Conservation (phyloP, 306 rosid genomes). For the Abrus precatorius region DNA sequence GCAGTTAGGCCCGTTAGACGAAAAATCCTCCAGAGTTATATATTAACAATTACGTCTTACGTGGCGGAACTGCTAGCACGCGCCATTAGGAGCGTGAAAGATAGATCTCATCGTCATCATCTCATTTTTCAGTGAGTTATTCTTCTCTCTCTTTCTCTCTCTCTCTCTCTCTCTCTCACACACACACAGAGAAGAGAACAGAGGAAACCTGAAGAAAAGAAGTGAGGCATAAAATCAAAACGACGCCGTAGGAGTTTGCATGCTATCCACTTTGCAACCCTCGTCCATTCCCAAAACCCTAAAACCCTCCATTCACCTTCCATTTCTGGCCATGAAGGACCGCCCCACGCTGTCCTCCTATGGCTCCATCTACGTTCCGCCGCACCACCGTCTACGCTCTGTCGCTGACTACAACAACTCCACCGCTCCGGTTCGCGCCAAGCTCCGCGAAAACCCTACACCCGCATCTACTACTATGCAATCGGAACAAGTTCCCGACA, state of each 20-base stretch:
- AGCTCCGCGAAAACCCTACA: conserved; percentile 53
- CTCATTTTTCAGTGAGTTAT: conserved; percentile 13
- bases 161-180: background rate
- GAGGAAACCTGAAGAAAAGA: background rate
- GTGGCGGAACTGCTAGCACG: background rate
- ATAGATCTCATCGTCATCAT: conserved; percentile 14
- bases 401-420: conserved; percentile 57
- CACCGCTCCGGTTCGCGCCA: conserved; percentile 53
- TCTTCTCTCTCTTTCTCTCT: background rate
- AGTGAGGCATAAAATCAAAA: background rate
- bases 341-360: conserved; percentile 78
- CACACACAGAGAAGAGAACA: background rate
- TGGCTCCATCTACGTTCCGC: conserved; percentile 84
- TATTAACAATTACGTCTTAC: background rate
- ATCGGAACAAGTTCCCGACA: conserved; percentile 52
- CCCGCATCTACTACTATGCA: conserved; percentile 32
- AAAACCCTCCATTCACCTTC: conserved; percentile 51
- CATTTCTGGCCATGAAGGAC: conserved; percentile 76
- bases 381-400: conserved; percentile 88
- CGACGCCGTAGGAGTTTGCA: conserved; percentile 59
- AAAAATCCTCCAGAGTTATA: background rate
- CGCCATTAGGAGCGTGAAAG: conserved; percentile 11
- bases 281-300: conserved; percentile 48
- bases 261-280: conserved; percentile 50
- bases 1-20: background rate